Conservation (phyloP, 306 rosid genomes). For the cucumber (Cucumis sativus) region Cucumber_9930_V3 NC_026655.2:23797001-23797500, state of each 20-base stretch:
- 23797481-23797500: background rate
- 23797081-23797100: background rate
- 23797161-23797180: background rate
- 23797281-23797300: constrained; percentile 63
- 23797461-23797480: background rate
- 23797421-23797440: background rate
- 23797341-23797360: constrained; percentile 42
- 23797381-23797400: background rate
- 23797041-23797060: background rate
- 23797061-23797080: background rate
- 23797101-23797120: background rate
- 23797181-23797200: constrained; percentile 29
- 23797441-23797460: background rate
- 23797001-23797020: background rate
- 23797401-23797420: background rate
- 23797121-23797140: background rate
- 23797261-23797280: constrained; percentile 71
- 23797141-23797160: background rate
- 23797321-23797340: constrained; percentile 77
- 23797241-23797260: constrained; percentile 63
- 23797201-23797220: constrained; percentile 77
- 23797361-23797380: background rate
- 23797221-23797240: constrained; percentile 73
- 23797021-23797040: background rate
- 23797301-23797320: constrained; percentile 70